phyloP scores from a whole-genome alignment of 148 eudicot genomes.

The Rhododendron williamsianum region DNA sequence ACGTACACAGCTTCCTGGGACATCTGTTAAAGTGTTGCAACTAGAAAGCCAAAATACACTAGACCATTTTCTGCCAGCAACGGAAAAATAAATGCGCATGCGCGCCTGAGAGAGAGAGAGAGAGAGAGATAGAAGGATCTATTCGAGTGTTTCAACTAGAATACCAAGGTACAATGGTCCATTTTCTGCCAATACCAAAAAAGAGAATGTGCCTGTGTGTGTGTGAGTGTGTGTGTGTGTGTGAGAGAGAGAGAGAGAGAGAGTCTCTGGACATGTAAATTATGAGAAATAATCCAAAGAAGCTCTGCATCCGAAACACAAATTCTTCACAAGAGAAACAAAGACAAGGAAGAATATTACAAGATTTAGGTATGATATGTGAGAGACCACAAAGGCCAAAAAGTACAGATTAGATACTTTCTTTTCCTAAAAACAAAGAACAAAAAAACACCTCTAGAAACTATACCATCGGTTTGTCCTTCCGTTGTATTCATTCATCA shows the following conservation, averaged over 20 bases:
- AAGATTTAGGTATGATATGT: neutral
- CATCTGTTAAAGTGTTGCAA: neutral
- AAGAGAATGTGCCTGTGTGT: neutral
- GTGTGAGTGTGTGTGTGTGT: neutral
- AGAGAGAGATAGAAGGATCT: neutral
- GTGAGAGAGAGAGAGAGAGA: neutral
- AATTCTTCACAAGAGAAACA: neutral
- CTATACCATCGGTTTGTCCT: slow-evolving; percentile 5
- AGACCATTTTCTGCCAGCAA: too few relatives aligned
- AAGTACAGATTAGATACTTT: neutral
- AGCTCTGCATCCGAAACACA: neutral
- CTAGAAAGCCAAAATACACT: neutral
- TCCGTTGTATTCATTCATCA: neutral
- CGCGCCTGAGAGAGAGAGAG: neutral
- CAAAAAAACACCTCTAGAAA: slow-evolving; percentile 1
- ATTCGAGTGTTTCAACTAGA: neutral
- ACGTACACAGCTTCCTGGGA: neutral
- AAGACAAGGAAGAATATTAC: neutral
- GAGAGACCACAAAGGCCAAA: neutral
- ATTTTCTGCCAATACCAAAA: too few relatives aligned
- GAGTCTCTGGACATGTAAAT: neutral
- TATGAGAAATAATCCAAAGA: neutral
- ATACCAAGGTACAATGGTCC: neutral
- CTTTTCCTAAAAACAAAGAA: neutral
- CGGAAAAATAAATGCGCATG: neutral